These are phyloP conservation scores for Immersiella caudata DNA, from an alignment of 495 filamentous ascomycete genomes.

Conservation along the genomic window DNA sequence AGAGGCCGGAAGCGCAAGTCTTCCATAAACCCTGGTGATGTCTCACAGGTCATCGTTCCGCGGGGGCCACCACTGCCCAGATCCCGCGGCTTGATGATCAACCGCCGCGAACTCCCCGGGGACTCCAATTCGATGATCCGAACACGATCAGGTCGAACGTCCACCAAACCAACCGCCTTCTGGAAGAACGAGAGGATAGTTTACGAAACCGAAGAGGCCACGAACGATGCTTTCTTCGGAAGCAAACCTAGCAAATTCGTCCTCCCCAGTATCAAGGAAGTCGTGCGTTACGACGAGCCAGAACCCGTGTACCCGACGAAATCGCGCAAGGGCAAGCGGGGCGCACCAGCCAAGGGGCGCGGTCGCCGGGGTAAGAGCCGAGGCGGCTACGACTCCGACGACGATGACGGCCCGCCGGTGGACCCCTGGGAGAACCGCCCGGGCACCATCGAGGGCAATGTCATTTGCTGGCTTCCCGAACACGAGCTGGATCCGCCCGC, in stretches of 20 bases:
- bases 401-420: constrained; percentile 48
- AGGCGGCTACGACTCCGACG: constrained; percentile 34
- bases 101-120: constrained; percentile 63
- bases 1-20: constrained; percentile 47
- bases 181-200: constrained; percentile 84
- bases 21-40: constrained; percentile 43
- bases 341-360: not conserved
- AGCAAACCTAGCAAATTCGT: constrained; percentile 47
- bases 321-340: constrained; percentile 3
- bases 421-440: constrained; percentile 56
- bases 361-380: constrained; percentile 15
- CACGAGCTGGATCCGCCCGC: constrained; percentile 45
- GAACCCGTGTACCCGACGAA: constrained; percentile 29
- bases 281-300: constrained; percentile 72
- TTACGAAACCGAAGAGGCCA: constrained; percentile 61
- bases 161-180: constrained; percentile 75
- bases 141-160: constrained; percentile 57
- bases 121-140: constrained; percentile 55
- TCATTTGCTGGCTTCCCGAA: constrained; percentile 50
- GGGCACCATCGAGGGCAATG: constrained; percentile 50
- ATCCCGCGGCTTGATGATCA: constrained; percentile 66
- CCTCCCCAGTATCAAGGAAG: constrained; percentile 68
- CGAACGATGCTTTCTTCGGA: constrained; percentile 40
- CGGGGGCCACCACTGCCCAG: constrained; percentile 57
- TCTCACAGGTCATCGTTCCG: constrained; percentile 41